Evolutionary conservation across 257 asterid species (phyloP).

Genomic region (Anisodus acutangulus): DNA sequence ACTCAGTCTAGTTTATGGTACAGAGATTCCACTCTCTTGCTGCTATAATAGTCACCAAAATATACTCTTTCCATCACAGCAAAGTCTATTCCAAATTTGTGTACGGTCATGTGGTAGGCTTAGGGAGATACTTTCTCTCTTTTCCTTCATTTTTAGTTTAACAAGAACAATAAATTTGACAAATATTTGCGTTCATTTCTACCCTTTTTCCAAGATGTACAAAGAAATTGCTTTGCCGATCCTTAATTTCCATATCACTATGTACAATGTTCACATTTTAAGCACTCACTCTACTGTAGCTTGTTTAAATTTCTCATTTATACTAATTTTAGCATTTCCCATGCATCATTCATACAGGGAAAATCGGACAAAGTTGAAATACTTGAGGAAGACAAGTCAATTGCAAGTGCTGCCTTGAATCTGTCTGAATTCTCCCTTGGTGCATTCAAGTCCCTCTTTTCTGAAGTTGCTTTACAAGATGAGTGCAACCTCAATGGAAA

Average conservation of each 20-base stretch:
- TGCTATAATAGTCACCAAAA: background rate
- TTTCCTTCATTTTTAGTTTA: background rate
- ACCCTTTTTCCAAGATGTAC: too few relatives aligned
- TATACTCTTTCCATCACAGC: background rate
- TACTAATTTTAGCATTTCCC: background rate
- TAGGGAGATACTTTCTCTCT: background rate
- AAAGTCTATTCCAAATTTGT: background rate
- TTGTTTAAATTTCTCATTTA: background rate
- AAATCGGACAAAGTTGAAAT: constrained; percentile 36
- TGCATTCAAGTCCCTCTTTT: constrained; percentile 39
- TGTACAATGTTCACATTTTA: background rate
- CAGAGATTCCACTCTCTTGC: background rate
- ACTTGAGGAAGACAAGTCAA: constrained; percentile 58
- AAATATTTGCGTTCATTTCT: background rate
- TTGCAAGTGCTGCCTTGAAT: constrained; percentile 54
- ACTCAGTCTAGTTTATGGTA: background rate
- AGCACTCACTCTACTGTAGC: background rate
- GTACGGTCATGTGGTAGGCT: background rate
- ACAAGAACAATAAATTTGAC: background rate
- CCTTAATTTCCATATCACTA: background rate
- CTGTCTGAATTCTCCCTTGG: constrained; percentile 51
- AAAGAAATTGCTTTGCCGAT: background rate
- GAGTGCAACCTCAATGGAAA: background rate
- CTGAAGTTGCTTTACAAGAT: constrained; percentile 16
- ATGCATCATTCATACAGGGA: constrained; percentile 19